Evolutionary conservation across 257 asterid genomes (phyloP), one percentile per base, ranked within the genome.

Genomic region (Solanum raphanifolium): DNA sequence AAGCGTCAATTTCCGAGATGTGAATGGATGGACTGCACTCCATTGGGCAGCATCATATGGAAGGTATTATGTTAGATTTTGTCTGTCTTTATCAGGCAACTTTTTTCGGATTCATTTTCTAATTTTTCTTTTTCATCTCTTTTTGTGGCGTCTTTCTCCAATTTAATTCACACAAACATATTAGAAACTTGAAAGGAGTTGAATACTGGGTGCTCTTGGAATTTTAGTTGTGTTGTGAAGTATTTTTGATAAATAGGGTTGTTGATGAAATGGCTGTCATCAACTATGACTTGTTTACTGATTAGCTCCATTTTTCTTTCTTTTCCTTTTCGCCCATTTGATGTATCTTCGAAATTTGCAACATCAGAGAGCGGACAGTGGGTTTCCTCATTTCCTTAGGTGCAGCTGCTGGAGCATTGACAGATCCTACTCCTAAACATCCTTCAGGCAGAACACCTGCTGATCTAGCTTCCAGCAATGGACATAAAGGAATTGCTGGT

Each of bases 41-140:
- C 99, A 96, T 89, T 96, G 99, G 99, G 99, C 99, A 41, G 99
- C 99, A 66, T 90, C 86, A 84, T 94, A 90, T 91, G 99, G 99
- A 91, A 94, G 99, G 99, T 96, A 90, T 31, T 87, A 38, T 41
- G 85, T 34, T 29, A 83, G 69, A 21, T 46, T 29, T 32, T 86
- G 36, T 27, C 20, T 3, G 7, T 38, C 21, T 35, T 52, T n/a
- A 16, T 76, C 38, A 34, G 21, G 38, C 66, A 29, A 32, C 18
- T 55, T 34, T 76, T 72, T 86, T 35, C 68, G 6, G 60, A 65
- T 82, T 46, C 85, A 48, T 9, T 82, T 48, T 82, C 31, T 46
- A 82, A 31, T 48, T 29, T 46, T 10, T 52, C 12, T 52, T 82
- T 82, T 81, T 29, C 43, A 82, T 82, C 43, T 27, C 20, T 29